A percentile compares a stretch with the other conserved stretches of the same genome.
Conservation (phyloP, 2,329 filamentous ascomycete genomes). For the Grosmannia clavigera region DNA sequence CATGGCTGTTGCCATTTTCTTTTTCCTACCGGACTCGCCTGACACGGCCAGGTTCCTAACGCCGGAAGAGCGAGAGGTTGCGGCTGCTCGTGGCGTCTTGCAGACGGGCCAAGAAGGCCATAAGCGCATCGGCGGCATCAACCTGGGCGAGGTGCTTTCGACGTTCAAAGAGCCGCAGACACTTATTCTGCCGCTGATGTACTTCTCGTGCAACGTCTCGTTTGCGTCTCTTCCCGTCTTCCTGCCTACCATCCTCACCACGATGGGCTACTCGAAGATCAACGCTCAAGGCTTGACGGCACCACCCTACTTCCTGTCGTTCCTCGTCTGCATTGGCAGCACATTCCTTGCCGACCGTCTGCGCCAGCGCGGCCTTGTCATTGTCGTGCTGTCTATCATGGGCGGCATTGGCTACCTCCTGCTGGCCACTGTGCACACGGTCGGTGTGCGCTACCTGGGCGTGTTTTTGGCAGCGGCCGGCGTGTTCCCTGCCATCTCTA, state of each 20-base stretch:
- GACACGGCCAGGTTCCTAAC: constrained; percentile 40
- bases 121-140: constrained; percentile 31
- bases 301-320: constrained; percentile 57
- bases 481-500: constrained; percentile 52
- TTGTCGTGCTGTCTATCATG: constrained; percentile 41
- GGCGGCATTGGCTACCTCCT: constrained; percentile 53
- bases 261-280: constrained; percentile 56
- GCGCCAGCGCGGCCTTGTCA: constrained; percentile 50
- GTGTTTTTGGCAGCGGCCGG: constrained; percentile 33
- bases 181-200: constrained; percentile 29
- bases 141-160: constrained; percentile 31
- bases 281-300: constrained; percentile 61
- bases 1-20: constrained; percentile 41
- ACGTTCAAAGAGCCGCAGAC: constrained; percentile 36
- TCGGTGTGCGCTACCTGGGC: constrained; percentile 31
- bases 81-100: constrained; percentile 37
- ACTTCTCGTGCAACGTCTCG: constrained; percentile 26
- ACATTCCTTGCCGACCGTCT: constrained; percentile 54
- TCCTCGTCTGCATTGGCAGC: constrained; percentile 46
- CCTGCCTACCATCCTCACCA: constrained; percentile 47
- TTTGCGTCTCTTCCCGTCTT: constrained; percentile 42
- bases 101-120: constrained; percentile 38
- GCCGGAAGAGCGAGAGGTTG: constrained; percentile 44
- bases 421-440: constrained; percentile 39
- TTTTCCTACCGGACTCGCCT: constrained; percentile 40